These are phyloP conservation scores for Striga asiatica DNA, from an alignment of 257 asterid species.

Conservation along the genomic window DNA sequence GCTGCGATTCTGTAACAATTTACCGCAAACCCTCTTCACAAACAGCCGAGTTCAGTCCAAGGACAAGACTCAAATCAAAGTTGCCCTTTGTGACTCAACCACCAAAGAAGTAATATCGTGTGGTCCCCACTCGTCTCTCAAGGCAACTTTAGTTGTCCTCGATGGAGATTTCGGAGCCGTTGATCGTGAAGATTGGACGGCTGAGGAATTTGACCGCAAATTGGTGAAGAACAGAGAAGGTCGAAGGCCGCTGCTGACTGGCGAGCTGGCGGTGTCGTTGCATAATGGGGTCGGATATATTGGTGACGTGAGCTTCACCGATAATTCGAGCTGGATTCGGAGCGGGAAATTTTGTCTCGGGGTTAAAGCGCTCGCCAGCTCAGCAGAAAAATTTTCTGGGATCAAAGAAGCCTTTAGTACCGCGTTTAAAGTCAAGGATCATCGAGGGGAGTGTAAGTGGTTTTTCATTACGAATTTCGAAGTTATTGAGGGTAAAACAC, in stretches of 20 bases:
- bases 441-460: conserved; percentile 79
- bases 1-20: conserved; percentile 32
- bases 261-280: conserved; percentile 38
- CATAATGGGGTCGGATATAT: conserved; percentile 57
- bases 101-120: conserved; percentile 30
- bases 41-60: conserved; percentile 32
- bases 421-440: conserved; percentile 77
- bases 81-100: conserved; percentile 35
- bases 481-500: too few relatives aligned
- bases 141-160: conserved; percentile 44
- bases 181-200: conserved; percentile 59
- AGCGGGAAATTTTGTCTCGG: conserved; percentile 77
- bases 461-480: too few relatives aligned
- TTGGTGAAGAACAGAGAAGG: conserved; percentile 61
- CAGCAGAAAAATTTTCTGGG: conserved; percentile 18
- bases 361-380: conserved; percentile 19
- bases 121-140: conserved; percentile 48
- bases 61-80: conserved; percentile 24
- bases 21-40: conserved; percentile 56
- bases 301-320: conserved; percentile 61
- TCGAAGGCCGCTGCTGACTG: conserved; percentile 69
- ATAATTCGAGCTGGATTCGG: conserved; percentile 87
- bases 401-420: conserved; percentile 72
- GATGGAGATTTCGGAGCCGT: conserved; percentile 62
- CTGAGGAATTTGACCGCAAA: conserved; percentile 35